Percentiles rank a stretch among this genome's conserved stretches.
These are phyloP conservation scores for Phellopilus nigrolimitatus DNA, from an alignment of 1,284 basidiomycete genomes.

Conservation along the genomic window DNA sequence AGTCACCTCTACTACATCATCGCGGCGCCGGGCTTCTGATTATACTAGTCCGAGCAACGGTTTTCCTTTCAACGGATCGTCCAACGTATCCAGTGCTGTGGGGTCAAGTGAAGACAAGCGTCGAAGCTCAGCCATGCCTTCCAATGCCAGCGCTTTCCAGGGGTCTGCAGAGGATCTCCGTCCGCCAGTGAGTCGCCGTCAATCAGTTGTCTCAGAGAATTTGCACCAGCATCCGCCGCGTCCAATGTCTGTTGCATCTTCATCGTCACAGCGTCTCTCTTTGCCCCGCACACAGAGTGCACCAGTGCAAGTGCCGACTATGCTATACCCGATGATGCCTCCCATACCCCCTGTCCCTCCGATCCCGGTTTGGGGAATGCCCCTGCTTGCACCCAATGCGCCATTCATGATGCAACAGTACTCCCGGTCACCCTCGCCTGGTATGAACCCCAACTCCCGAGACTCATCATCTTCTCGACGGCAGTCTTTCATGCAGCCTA, in stretches of 20 bases:
- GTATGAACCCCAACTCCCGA: conserved; percentile 11
- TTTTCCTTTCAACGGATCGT: background rate
- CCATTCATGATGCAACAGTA: conserved; percentile 68
- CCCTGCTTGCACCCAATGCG: conserved; percentile 65
- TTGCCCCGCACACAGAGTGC: background rate
- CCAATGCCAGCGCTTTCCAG: background rate
- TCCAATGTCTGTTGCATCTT: conserved; percentile 5
- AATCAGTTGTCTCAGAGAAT: background rate
- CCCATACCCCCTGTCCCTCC: conserved; percentile 27
- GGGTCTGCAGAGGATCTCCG: conserved; percentile 4
- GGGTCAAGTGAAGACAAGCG: conserved; percentile 10
- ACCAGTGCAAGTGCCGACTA: conserved; percentile 1
- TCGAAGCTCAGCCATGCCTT: background rate
- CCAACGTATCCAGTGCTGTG: conserved; percentile 1
- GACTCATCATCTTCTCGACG: conserved; percentile 7
- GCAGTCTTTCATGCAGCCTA: background rate
- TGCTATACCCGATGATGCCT: conserved; percentile 7
- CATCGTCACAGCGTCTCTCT: conserved; percentile 3
- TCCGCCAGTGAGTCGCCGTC: background rate
- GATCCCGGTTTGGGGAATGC: conserved; percentile 36
- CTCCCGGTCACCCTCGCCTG: conserved; percentile 17
- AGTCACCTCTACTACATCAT: conserved; percentile 20
- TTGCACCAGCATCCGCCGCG: background rate
- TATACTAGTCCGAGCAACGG: background rate
- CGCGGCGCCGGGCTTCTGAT: conserved; percentile 4